Percentiles rank a stretch among this genome's conserved stretches.
These are phyloP conservation scores for Magnusiomyces ingens DNA, from an alignment of 1,139 yeast species.

Conservation along the genomic window DNA sequence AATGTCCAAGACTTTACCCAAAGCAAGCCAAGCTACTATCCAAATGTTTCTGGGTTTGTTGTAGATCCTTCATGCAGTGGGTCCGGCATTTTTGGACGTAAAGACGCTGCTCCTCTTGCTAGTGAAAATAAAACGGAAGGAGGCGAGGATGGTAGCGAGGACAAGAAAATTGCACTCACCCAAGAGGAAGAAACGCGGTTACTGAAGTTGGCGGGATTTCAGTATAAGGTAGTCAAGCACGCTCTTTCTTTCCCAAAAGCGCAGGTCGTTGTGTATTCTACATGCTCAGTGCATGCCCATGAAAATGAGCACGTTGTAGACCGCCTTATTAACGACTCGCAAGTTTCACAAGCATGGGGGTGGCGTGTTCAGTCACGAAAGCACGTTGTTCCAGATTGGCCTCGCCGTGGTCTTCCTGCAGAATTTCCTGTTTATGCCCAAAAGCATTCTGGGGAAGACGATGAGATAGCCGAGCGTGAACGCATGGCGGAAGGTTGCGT, in stretches of 20 bases:
- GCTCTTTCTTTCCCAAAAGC: constrained; percentile 79
- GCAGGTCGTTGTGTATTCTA: constrained; percentile 77
- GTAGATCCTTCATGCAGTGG: constrained; percentile 99
- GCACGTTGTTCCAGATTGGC: constrained; percentile 76
- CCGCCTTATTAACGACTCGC: constrained; percentile 59
- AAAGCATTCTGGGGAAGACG: constrained; percentile 38
- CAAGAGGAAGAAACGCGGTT: constrained; percentile 46
- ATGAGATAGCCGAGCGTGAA: constrained; percentile 30
- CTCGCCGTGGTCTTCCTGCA: constrained; percentile 65
- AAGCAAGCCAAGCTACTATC: constrained; percentile 53
- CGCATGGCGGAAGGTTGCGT: constrained; percentile 78
- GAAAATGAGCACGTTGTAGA: constrained; percentile 91
- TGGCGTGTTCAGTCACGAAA: constrained; percentile 66
- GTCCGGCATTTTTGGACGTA: constrained; percentile 91
- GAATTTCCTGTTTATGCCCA: constrained; percentile 43
- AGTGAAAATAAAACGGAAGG: constrained; percentile 35
- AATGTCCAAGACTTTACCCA: constrained; percentile 80
- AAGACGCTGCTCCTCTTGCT: constrained; percentile 33
- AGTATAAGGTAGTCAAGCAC: constrained; percentile 77
- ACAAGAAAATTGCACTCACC: constrained; percentile 8
- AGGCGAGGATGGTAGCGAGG: constrained; percentile 23
- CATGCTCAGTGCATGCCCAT: constrained; percentile 89
- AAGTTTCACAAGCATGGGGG: constrained; percentile 49
- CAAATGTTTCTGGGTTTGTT: constrained; percentile 66
- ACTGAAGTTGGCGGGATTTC: constrained; percentile 73